Evolutionary conservation across 495 filamentous ascomycete genomes (phyloP), one percentile per base, ranked within the genome.

Genomic region (Parmelia sp.): DNA sequence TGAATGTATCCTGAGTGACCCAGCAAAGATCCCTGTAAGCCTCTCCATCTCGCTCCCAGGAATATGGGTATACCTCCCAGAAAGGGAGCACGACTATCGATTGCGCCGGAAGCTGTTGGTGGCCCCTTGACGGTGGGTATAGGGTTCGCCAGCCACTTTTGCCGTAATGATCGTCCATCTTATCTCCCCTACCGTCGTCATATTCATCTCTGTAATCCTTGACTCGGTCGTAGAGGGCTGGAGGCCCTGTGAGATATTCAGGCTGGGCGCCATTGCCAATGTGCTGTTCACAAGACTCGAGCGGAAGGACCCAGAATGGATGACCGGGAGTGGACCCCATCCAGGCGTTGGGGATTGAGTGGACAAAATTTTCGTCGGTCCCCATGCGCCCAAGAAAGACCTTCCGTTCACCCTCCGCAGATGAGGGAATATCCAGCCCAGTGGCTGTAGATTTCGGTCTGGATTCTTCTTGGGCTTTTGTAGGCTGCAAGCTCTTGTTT

Each of bases 371-470:
- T 15, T 63, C 61, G 37, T 71, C 67, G 12, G 61, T 62, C 47
- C 69, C 69, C 69, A 71, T 69, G 25, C 69, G 68, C 5, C 69
- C 69, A 21, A 71, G 60, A 33, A 71, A 62, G 27, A 62, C 68
- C 55, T 64, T 67, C 19, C 62, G 61, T 40, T 58, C 51, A 40
- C 19, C 23, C 11, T 31, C 4, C 23, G 37, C 33, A 14, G 40
- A 40, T n/a, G 45, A 35, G 3, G 53, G 29, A 9, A 44, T 42
- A 3, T 29, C 25, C 44, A 55, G 29, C 15, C 51, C 51, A 55
- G 27, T 55, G 27, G 51, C 51, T 0, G 27, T 58, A n/a, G 51
- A 31, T 56, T 58, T 57, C 29, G 57, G 55, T 31, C 45, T 51
- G 31, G 45, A 1, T n/a, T 57, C 37, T n/a, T 44, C 39, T 25